phyloP scores from a whole-genome alignment of 345 rosid species.

The Syzygium jambos region DNA sequence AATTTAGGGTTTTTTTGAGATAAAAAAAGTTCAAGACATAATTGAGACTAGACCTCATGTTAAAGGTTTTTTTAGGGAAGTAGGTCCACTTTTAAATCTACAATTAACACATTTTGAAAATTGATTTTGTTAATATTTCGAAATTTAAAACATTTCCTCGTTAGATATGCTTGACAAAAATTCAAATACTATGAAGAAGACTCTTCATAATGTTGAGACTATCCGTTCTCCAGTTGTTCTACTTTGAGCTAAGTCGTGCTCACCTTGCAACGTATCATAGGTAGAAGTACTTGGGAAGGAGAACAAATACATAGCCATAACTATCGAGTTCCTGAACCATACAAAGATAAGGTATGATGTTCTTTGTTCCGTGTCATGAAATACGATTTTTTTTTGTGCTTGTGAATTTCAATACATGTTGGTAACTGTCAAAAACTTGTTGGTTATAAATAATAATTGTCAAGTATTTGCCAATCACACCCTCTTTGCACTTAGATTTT shows the following conservation, averaged over 20 bases:
- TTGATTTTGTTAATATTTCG: background rate
- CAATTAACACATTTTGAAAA: background rate
- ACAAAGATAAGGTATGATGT: constrained; percentile 1
- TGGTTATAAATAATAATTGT: background rate
- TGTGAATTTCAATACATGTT: background rate
- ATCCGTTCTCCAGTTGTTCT: background rate
- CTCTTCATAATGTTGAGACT: background rate
- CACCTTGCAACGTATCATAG: background rate
- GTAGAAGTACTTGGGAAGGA: constrained; percentile 1
- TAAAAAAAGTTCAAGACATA: no score
- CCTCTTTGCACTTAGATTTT: background rate
- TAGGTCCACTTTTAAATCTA: background rate
- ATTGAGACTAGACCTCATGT: no score
- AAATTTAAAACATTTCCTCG: background rate
- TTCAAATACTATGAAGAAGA: background rate
- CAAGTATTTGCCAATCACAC: no score
- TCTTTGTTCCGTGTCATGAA: background rate
- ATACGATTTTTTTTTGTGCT: background rate
- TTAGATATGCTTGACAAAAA: background rate
- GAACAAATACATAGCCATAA: constrained; percentile 18
- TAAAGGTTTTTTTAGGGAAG: no score
- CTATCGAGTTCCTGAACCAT: constrained; percentile 3
- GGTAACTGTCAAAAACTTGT: background rate
- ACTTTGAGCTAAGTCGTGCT: background rate
- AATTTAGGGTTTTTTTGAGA: no score